A percentile compares a stretch with the other conserved stretches of the same genome.
Conservation (phyloP, 2,329 filamentous ascomycete species). For the Sclerotinia trifoliorum region DNA sequence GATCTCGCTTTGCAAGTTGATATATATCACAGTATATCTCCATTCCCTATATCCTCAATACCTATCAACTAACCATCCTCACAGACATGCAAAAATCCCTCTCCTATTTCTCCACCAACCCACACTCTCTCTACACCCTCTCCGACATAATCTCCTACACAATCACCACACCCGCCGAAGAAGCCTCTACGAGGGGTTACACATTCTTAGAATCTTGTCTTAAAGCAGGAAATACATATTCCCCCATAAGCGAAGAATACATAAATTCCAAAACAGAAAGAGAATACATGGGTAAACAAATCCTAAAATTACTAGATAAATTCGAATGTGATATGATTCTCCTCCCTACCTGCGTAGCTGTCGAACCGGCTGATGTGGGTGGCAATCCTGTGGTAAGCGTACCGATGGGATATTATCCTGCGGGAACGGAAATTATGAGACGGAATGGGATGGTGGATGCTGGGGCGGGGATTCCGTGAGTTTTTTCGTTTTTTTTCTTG, state of each 20-base stretch:
- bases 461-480: conserved; percentile 18
- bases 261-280: not conserved
- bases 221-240: not conserved
- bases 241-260: not conserved
- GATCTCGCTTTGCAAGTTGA: conserved; percentile 1
- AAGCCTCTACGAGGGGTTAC: not conserved
- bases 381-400: conserved; percentile 11
- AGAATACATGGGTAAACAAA: conserved; percentile 9
- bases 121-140: not conserved
- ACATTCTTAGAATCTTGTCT: not conserved
- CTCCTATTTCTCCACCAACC: conserved; percentile 15
- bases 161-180: not conserved
- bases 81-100: conserved; percentile 6
- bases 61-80: not conserved
- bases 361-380: not conserved
- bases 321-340: conserved; percentile 16
- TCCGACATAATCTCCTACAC: conserved; percentile 14
- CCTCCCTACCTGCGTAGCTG: not conserved
- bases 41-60: not conserved
- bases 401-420: conserved; percentile 9
- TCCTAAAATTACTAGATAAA: conserved; percentile 11
- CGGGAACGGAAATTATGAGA: not conserved
- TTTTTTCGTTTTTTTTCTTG: not conserved
- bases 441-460: conserved; percentile 6
- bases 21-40: conserved; percentile 14